A percentile compares a stretch with the other conserved stretches of the same genome.
phyloP scores from a whole-genome alignment of 352 stramenopile genomes.

The Phytopythium montanum region DNA sequence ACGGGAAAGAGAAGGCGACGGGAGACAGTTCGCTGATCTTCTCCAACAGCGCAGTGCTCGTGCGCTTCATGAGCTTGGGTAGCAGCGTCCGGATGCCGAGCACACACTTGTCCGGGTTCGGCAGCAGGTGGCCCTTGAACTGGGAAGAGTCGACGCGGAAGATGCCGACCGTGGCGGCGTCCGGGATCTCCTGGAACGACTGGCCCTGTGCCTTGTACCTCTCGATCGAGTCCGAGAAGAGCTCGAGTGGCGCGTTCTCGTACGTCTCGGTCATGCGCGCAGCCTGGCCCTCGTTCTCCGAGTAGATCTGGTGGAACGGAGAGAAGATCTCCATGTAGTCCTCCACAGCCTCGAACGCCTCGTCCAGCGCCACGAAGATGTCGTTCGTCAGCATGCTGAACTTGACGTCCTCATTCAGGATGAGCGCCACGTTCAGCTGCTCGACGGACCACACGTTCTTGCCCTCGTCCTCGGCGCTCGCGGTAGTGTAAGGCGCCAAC shows the following conservation, averaged over 20 bases:
- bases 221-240: slow-evolving; percentile 79
- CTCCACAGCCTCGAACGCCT: slow-evolving; percentile 76
- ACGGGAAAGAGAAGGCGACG: slow-evolving; percentile 67
- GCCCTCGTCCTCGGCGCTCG: slow-evolving; percentile 79
- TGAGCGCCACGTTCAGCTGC: slow-evolving; percentile 73
- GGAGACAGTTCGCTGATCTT: slow-evolving; percentile 84
- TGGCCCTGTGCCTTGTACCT: slow-evolving; percentile 77
- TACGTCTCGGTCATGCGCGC: slow-evolving; percentile 63
- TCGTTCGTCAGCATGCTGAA: slow-evolving; percentile 84
- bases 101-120: slow-evolving; percentile 88
- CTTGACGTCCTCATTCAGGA: slow-evolving; percentile 79
- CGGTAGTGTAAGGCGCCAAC: slow-evolving; percentile 72
- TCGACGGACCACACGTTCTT: slow-evolving; percentile 80
- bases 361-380: slow-evolving; percentile 79
- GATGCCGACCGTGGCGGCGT: slow-evolving; percentile 87
- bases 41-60: slow-evolving; percentile 73
- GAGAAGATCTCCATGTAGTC: slow-evolving; percentile 90
- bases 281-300: slow-evolving; percentile 81
- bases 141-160: slow-evolving; percentile 88
- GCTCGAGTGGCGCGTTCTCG: slow-evolving; percentile 62
- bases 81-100: slow-evolving; percentile 76
- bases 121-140: slow-evolving; percentile 87
- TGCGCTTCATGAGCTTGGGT: slow-evolving; percentile 89
- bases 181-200: slow-evolving; percentile 83
- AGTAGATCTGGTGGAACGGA: slow-evolving; percentile 85